These are phyloP conservation scores for Violaceomyces palustris DNA, from an alignment of 1,284 basidiomycete genomes.

Conservation along the genomic window DNA sequence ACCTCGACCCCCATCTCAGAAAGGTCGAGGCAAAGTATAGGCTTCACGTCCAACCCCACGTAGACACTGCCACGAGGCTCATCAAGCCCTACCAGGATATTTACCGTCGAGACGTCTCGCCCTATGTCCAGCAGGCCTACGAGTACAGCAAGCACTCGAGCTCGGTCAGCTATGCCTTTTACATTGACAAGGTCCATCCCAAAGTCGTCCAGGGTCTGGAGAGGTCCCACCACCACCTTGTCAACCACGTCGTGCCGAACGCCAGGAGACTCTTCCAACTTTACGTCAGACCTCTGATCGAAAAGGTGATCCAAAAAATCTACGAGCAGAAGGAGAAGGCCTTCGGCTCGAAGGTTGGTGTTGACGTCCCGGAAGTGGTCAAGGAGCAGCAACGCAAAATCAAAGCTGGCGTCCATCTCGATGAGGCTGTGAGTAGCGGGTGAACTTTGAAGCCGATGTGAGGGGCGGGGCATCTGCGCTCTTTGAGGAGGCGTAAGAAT, in stretches of 20 bases:
- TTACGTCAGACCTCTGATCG: constrained; percentile 40
- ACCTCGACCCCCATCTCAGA: constrained; percentile 37
- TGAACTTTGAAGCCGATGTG: too few species aligned
- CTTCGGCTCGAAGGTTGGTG: constrained; percentile 6
- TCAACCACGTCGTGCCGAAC: constrained; percentile 37
- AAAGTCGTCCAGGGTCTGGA: constrained; percentile 23
- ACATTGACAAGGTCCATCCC: constrained; percentile 44
- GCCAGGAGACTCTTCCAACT: constrained; percentile 32
- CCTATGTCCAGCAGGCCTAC: constrained; percentile 37
- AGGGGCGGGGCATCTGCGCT: too few species aligned
- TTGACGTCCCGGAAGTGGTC: constrained; percentile 9
- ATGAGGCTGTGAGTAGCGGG: too few species aligned
- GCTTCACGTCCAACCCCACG: constrained; percentile 40
- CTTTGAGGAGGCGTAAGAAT: too few species aligned
- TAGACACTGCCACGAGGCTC: constrained; percentile 30
- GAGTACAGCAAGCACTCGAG: constrained; percentile 23
- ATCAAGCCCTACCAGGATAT: constrained; percentile 46
- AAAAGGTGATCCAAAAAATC: constrained; percentile 29
- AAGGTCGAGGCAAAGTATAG: constrained; percentile 37
- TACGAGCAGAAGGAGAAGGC: constrained; percentile 30
- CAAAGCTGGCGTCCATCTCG: too few species aligned
- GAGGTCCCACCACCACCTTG: constrained; percentile 30
- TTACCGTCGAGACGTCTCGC: constrained; percentile 47
- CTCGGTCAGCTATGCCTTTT: constrained; percentile 28
- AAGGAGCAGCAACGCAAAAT: too few species aligned